Evolutionary conservation across 352 stramenopile genomes (phyloP), one percentile per base, ranked within the genome.

Genomic region (Blastocystis sp.): DNA sequence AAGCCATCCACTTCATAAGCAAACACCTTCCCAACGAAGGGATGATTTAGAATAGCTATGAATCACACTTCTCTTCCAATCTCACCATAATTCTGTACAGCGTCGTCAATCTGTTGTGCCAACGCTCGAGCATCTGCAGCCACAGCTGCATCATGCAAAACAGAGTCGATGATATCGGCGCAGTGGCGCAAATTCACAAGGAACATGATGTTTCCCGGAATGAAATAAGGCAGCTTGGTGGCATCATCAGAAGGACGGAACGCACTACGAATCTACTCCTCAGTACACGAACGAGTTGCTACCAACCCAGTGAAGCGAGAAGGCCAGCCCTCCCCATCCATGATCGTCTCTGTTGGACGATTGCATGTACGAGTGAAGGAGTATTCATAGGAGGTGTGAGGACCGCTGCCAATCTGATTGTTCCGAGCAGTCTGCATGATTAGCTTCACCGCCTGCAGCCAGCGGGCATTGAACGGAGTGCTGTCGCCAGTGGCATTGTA

Each of bases 1-100:
- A 92, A 91, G 5, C 92, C 92, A 91, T 94, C 92, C 34, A 94
- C 91, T 91, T 94, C 92, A 79, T 93, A 94, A 18, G 90, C 79
- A 53, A 90, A 87, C 23, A 90, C 82, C 41, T 89, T 89, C 54
- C 70, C 76, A 13, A 37, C 70, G 3, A 73, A 26, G 1, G 64
- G 88, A 56, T 91, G 80, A 13, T 82, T 70, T 34, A 91, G 26
- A 9, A 90, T 37, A 8, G 39, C 90, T 63, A 64, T 63, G 53
- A 18, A 13, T 88, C 13, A 77, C 23, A 15, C 11, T 20, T 2
- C 13, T 73, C 20, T 8, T 39, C 13, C 50, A 20, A 7, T 88
- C 20, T 2, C 37, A 82, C 80, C 80, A 34, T 68, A 87, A 47
- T 43, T 34, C 20, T 87, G 29, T n/a, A 92, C 90, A 50, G 63